Evolutionary conservation across 1,139 yeast species (phyloP), one percentile per base, ranked within the genome.

Genomic region (Taphrina confusa): DNA sequence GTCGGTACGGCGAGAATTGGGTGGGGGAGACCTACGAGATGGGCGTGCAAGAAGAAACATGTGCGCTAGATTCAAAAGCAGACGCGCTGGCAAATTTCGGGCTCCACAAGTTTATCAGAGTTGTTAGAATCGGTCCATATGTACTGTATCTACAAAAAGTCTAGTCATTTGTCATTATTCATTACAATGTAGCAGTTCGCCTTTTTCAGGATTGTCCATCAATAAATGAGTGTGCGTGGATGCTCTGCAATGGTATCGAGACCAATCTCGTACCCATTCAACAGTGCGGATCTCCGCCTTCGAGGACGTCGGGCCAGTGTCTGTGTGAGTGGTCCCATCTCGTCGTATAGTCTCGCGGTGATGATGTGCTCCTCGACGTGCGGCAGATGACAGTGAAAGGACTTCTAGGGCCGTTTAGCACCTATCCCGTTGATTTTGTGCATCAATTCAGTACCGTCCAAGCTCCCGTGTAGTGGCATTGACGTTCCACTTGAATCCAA

Each of bases 401-500:
- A 37, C 22, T n/a, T 25, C 42, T 37, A 37, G 25, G 18, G 42
- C 42, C 42, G 42, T 37, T 37, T 37, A 37, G 42, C 42, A 25
- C 6, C 4, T 16, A 6, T 12, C 11, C 20, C 11, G 25, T 18
- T 4, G 25, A 9, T 16, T 16, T 9, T n/a, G 4, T 8, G 20
- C 11, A 16, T 42, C 37, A 45, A 30, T 45, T 45, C 3, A 45
- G 37, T 45, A 45, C 50, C 50, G 50, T 45, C 50, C 50, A 45
- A 9, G 25, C 37, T 28, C 37, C 37, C 37, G 50, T 28, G 34
- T 25, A 16, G 9, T 3, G 50, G n/a, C 37, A 28, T 37, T 27
- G 37, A 27, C 50, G 50, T 25, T 45, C 50, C n/a, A 45, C 50
- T 27, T 45, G 50, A 16, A 45, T 30, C 34, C 37, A 45, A 25